Evolutionary conservation across 2,329 filamentous ascomycete genomes (phyloP).

Genomic region (Fusarium nelsonii): DNA sequence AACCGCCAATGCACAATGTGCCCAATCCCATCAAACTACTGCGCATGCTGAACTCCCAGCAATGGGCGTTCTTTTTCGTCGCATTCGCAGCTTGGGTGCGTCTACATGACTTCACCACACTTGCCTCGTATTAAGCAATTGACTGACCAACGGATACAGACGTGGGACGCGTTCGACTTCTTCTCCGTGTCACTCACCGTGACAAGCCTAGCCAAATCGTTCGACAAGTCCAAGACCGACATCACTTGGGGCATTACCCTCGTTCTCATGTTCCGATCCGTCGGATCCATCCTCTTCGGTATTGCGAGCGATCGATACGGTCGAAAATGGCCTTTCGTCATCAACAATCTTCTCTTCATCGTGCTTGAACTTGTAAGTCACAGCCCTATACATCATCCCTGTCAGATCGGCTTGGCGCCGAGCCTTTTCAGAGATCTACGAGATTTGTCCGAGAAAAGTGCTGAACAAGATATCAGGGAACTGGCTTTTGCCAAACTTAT

Average conservation of each 20-base stretch:
- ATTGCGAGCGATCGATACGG: slow-evolving; percentile 68
- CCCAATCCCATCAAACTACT: slow-evolving; percentile 66
- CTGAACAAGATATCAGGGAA: slow-evolving; percentile 58
- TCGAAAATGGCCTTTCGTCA: slow-evolving; percentile 78
- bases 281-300: slow-evolving; percentile 67
- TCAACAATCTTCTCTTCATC: slow-evolving; percentile 81
- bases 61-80: slow-evolving; percentile 68
- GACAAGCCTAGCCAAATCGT: slow-evolving; percentile 64
- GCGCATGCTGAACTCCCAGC: slow-evolving; percentile 61
- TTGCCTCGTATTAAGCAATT: not conserved
- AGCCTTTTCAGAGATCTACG: slow-evolving; percentile 3
- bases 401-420: slow-evolving; percentile 9
- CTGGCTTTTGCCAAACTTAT: slow-evolving; percentile 77
- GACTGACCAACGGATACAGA: slow-evolving; percentile 51
- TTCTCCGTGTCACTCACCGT: slow-evolving; percentile 73
- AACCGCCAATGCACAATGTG: slow-evolving; percentile 67
- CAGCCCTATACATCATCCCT: not conserved
- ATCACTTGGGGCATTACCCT: slow-evolving; percentile 75
- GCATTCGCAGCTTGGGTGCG: slow-evolving; percentile 69
- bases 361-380: slow-evolving; percentile 74
- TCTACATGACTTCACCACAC: not conserved
- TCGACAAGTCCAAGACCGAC: slow-evolving; percentile 66
- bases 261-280: slow-evolving; percentile 70
- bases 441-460: slow-evolving; percentile 1
- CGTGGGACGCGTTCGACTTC: slow-evolving; percentile 75